phyloP scores from a whole-genome alignment of 164 flowering plant species.

The Piper longum region DNA sequence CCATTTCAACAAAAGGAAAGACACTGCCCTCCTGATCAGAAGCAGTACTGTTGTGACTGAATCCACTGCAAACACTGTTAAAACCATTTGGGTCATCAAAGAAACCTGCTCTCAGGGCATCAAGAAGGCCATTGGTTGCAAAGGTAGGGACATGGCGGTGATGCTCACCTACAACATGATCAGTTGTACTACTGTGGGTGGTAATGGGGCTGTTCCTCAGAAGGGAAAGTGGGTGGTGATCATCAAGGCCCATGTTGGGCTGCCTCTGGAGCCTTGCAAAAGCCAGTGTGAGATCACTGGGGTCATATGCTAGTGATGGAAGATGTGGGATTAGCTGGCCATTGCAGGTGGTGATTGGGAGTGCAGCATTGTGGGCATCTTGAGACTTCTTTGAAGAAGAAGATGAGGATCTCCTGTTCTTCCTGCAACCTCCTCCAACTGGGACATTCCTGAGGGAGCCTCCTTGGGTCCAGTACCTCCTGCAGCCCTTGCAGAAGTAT shows the following conservation, averaged over 20 bases:
- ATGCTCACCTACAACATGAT: too few species aligned
- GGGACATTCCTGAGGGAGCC: constrained; percentile 91
- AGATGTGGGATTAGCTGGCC: constrained; percentile 9
- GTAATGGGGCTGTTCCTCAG: constrained; percentile 14
- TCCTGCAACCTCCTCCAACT: constrained; percentile 94
- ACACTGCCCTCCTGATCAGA: constrained; percentile 10
- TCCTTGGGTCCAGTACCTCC: constrained; percentile 96
- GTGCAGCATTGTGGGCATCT: constrained; percentile 14
- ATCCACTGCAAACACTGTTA: neutral
- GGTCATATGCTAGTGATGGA: constrained; percentile 27
- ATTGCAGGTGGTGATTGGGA: constrained; percentile 12
- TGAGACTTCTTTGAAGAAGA: constrained; percentile 32
- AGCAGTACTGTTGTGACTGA: too few species aligned
- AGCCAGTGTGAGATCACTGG: constrained; percentile 52
- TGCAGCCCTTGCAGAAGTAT: constrained; percentile 84
- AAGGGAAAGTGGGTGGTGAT: constrained; percentile 15
- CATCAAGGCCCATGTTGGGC: constrained; percentile 27
- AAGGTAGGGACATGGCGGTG: constrained; percentile 1
- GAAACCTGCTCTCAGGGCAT: constrained; percentile 29
- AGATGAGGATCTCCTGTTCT: constrained; percentile 57
- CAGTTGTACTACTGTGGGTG: neutral
- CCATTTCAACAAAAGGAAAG: constrained; percentile 22
- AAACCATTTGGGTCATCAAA: constrained; percentile 24
- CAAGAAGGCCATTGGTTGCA: constrained; percentile 20
- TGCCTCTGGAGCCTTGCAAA: constrained; percentile 53